phyloP scores from a whole-genome alignment of 805 yeast genomes.

The Torulaspora gathmanii region DNA sequence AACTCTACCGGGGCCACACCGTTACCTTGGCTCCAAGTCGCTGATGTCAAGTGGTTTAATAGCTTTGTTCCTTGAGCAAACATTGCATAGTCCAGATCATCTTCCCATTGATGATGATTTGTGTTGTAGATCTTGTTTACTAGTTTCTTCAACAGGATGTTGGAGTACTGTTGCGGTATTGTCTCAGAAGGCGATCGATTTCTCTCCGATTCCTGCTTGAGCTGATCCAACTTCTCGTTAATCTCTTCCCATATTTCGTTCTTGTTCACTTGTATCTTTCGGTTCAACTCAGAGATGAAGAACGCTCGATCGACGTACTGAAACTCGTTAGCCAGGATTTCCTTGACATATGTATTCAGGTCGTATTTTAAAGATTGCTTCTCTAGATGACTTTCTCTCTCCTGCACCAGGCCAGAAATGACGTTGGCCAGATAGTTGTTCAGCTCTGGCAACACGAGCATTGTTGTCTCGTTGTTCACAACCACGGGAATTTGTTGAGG shows the following conservation, averaged over 20 bases:
- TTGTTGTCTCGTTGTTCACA: conserved; percentile 22
- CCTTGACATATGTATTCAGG: conserved; percentile 31
- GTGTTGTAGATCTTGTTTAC: conserved; percentile 32
- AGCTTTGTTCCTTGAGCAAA: conserved; percentile 37
- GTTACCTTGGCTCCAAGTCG: conserved; percentile 29
- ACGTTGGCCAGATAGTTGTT: conserved; percentile 23
- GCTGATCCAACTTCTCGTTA: conserved; percentile 11
- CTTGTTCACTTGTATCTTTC: conserved; percentile 25
- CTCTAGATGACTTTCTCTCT: conserved; percentile 1
- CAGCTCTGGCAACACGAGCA: conserved; percentile 33
- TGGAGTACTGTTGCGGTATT: conserved; percentile 26
- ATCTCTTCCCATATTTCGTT: conserved; percentile 30
- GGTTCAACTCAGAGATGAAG: conserved; percentile 28
- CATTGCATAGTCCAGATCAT: conserved; percentile 36
- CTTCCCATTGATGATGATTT: conserved; percentile 34
- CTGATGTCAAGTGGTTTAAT: conserved; percentile 36
- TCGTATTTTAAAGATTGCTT: conserved; percentile 21
- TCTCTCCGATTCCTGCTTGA: conserved; percentile 4
- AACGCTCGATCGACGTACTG: conserved; percentile 30
- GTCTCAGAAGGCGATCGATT: conserved; percentile 2
- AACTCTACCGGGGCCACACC: conserved; percentile 29
- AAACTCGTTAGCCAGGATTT: conserved; percentile 30
- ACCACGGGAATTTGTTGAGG: conserved; percentile 34
- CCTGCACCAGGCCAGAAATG: conserved; percentile 15
- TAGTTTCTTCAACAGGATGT: conserved; percentile 26